Base-by-base conservation (phyloP, 1,139 yeast genomes). In the Saccharomyces hybrid region DNA sequence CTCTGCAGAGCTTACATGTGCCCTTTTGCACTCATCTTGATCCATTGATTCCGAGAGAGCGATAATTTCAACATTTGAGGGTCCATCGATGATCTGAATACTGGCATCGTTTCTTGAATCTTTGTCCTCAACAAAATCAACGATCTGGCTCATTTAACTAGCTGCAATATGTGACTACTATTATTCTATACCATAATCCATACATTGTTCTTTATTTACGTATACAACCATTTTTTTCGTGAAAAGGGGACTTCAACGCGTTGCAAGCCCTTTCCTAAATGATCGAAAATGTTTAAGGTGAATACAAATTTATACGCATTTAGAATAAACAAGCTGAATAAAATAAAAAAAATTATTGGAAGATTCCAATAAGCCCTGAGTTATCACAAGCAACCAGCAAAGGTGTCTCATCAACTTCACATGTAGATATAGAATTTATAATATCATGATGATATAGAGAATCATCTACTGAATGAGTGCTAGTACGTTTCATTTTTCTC, bases 321-420 rank as follows among this genome's bases (percentile, higher is more conserved):
- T 9, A 38, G 5, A 19, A 4, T 38, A 38, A 9, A 3, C 7
- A 16, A 16, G 23, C 23, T 38, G 23, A 38, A 38, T 23, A 23
- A 55, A 34, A n/a, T 47, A 51, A 6, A 54, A 55, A 11, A n/a
- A 23, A 16, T n/a, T 44, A 47, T 27, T 34, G 27, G 25, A 52
- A 53, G 41, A 58, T 42, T 51, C 55, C 61, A 5, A 65, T 58
- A 1, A 60, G 46, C 3, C 67, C 67, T 11, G 65, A 59, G 48
- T 60, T 62, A 48, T 65, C 67, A 5, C 61, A 59, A 8, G 64
- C 55, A 5, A 65, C 46, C 3, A 65, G 47, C 3, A 60, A 44
- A 14, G 54, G 52, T n/a, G 51, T 19, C 19, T 38, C 25, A 38
- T 38, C 25, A 5, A 38, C 25, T 19, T 9, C n/a, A 19, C 25